Percentiles rank a stretch among this genome's conserved stretches.
These are phyloP conservation scores for Phascolomyces articulosus DNA, from an alignment of 371 early-diverging fungal genomes.

Conservation along the genomic window DNA sequence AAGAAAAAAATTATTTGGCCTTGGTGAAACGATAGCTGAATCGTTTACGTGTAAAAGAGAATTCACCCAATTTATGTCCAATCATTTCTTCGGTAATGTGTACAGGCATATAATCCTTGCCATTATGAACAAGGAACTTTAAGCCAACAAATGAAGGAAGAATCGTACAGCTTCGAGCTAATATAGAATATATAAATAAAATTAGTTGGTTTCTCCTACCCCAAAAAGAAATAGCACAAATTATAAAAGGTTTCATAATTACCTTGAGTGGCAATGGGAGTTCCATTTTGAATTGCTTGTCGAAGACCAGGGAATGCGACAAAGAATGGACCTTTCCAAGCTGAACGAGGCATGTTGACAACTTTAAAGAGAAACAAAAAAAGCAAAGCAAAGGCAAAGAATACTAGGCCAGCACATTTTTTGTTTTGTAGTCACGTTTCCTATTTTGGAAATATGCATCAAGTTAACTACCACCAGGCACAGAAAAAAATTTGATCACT, in stretches of 20 bases:
- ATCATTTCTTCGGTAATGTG: slow-evolving; percentile 95
- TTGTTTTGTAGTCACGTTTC: neutral
- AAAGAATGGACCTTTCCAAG: slow-evolving; percentile 96
- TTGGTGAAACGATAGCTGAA: slow-evolving; percentile 91
- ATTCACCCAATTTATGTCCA: slow-evolving; percentile 96
- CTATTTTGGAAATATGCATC: neutral
- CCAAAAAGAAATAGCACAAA: too few relatives aligned
- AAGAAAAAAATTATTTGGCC: slow-evolving; percentile 58
- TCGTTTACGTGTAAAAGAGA: slow-evolving; percentile 88
- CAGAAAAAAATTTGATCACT: too few relatives aligned
- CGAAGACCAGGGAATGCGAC: slow-evolving; percentile 75
- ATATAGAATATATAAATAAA: neutral
- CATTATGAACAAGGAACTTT: slow-evolving; percentile 94
- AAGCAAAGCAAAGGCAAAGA: too few relatives aligned
- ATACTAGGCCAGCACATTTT: too few relatives aligned
- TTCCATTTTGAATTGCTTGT: slow-evolving; percentile 50
- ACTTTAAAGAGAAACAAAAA: neutral
- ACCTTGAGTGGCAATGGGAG: slow-evolving; percentile 60
- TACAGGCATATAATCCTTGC: slow-evolving; percentile 88
- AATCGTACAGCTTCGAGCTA: slow-evolving; percentile 89
- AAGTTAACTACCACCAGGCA: too few relatives aligned
- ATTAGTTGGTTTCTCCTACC: too few relatives aligned
- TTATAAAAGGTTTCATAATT: too few relatives aligned
- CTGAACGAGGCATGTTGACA: slow-evolving; percentile 72
- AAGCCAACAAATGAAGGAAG: slow-evolving; percentile 91